These are phyloP conservation scores for Lophium mytilinum DNA, from an alignment of 495 filamentous ascomycete species.

Conservation along the genomic window DNA sequence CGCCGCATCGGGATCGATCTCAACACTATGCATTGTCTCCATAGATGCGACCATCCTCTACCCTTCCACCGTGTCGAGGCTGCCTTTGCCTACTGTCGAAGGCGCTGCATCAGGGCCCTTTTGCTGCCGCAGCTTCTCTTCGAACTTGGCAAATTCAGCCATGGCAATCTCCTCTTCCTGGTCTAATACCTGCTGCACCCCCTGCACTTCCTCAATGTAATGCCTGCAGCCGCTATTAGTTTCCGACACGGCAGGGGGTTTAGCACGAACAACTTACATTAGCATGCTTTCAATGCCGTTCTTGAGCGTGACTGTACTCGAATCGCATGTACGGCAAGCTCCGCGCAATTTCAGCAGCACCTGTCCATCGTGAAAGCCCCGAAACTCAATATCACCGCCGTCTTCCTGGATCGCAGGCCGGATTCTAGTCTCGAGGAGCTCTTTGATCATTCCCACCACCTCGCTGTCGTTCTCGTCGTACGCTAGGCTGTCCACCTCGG, in stretches of 20 bases:
- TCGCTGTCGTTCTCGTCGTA: slow-evolving; percentile 86
- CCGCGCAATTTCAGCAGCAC: slow-evolving; percentile 83
- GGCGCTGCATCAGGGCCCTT: slow-evolving; percentile 52
- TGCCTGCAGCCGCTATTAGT: slow-evolving; percentile 38
- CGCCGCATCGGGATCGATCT: not conserved
- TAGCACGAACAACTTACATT: slow-evolving; percentile 9
- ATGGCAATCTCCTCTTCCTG: slow-evolving; percentile 86
- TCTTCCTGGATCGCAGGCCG: slow-evolving; percentile 94
- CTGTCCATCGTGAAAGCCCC: slow-evolving; percentile 78
- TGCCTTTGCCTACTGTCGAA: slow-evolving; percentile 57
- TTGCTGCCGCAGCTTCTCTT: slow-evolving; percentile 80
- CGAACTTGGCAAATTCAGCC: slow-evolving; percentile 89
- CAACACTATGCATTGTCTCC: slow-evolving; percentile 26
- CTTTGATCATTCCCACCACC: slow-evolving; percentile 96
- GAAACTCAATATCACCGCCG: slow-evolving; percentile 91
- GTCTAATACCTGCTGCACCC: slow-evolving; percentile 84
- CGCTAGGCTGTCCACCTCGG: slow-evolving; percentile 56
- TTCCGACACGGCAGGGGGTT: not conserved
- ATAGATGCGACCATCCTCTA: slow-evolving; percentile 10
- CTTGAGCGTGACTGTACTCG: slow-evolving; percentile 87
- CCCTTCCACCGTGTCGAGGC: slow-evolving; percentile 51
- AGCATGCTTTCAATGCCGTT: slow-evolving; percentile 74
- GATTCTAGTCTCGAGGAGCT: slow-evolving; percentile 92
- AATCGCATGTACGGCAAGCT: slow-evolving; percentile 91
- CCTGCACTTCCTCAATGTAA: slow-evolving; percentile 90